Base-by-base conservation (phyloP, 2,329 filamentous ascomycete genomes). In the Coniosporium tulheliwenetii region DNA sequence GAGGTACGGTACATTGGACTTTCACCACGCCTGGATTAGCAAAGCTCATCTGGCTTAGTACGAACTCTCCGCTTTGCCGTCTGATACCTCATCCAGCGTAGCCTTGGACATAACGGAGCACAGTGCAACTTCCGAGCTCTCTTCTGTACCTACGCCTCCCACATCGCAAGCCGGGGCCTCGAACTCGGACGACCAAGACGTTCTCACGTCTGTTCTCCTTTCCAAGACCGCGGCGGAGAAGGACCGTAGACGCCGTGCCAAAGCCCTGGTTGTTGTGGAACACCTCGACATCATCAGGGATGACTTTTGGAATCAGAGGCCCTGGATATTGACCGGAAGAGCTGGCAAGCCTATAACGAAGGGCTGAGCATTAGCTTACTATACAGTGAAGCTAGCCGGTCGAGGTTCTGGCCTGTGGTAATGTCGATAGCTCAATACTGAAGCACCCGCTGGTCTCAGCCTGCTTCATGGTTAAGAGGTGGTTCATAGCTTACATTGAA, bases 201-300 rank as follows among this genome's bases (percentile, higher is more conserved):
- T 26, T 26, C 19, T 26, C 19, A 3, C 19, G 19, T 7, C 19
- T 26, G 19, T 7, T 4, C 19, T 7, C 36, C 67, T 79, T 47
- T 86, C 82, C 36, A 89, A 81, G 54, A 82, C 80, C n/a, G 85
- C 93, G 53, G 64, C 70, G 14, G 85, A 95, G 43, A 93, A 82
- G 51, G 78, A 93, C 47, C 79, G 71, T 55, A 96, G 94, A 65
- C 71, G 77, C 46, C 73, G 81, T 41, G 71, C 74, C 44, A 95
- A 94, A 59, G 87, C 86, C 1, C 72, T 72, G 39, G 78, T 98
- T 37, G 74, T 84, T 31, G 70, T 93, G 32, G 79, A 87, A 54
- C 86, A 96, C 65, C 63, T 91, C 44, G 91, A 98, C 62, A 83
- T 98, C 52, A 96, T 98, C 61, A 86, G 82, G 52, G 85, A 96